Base-by-base conservation (phyloP, 257 asterid genomes). In the Solanum piurae region DNA sequence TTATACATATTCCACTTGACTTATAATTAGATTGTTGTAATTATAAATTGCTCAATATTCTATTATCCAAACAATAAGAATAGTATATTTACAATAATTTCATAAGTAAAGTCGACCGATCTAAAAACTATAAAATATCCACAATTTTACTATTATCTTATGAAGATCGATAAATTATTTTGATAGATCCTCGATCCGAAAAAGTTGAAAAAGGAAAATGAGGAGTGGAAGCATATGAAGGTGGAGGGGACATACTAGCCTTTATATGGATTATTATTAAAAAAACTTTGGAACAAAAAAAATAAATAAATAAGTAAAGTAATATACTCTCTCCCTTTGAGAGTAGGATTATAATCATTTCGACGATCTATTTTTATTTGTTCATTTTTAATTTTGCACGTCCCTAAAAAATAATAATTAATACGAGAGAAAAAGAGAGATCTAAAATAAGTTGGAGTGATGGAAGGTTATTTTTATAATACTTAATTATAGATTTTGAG, bases 101-200 rank as follows among this genome's bases (percentile, higher is more conserved):
- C n/a, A 55, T 55, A 18, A 55, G 4, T 49, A 4, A 20, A 55
- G 10, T 55, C n/a, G 1, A 55, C 0, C 4, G 1, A 55, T 55
- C 11, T 18, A 55, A 55, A 55, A 55, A 55, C 1, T 0, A 18
- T 55, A 55, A 3, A 55, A 55, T 55, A 55, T 55, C 3, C 11
- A 55, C 4, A 55, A 7, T 18, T 0, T 55, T 18, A 6, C 7
- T 55, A 18, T 52, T 18, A 52, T 18, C 9, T 52, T 52, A 52
- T 0, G 0, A 55, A 18, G 4, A 6, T 18, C 0, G 0, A 20
- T 20, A 55, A 62, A 62, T 10, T 62, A 62, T 62, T 64, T 64
- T 0, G 18, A 64, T 25, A 25, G 3, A 64, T n/a, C 2, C 33
- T n/a, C 8, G 1, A 62, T 25, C 6, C 4, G 3, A 2, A 12